Evolutionary conservation across 805 yeast species (phyloP).

Genomic region (Candida suzukii): DNA sequence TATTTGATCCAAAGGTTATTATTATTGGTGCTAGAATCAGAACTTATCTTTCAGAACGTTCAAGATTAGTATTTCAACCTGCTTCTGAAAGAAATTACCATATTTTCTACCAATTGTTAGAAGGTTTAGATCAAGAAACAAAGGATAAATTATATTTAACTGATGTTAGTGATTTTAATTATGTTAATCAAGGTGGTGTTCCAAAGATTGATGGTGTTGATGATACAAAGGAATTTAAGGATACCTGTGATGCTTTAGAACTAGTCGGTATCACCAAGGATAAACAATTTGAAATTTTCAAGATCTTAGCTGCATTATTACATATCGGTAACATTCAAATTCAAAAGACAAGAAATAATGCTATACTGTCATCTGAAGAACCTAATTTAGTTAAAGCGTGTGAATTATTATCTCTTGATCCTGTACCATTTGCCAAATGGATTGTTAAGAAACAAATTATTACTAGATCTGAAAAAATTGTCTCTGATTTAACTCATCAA

Average conservation of each 20-base stretch:
- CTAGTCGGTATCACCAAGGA: conserved; percentile 66
- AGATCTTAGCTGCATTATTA: conserved; percentile 77
- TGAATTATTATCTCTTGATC: conserved; percentile 74
- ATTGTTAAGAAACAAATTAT: conserved; percentile 83
- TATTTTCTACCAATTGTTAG: conserved; percentile 82
- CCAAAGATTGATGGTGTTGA: conserved; percentile 68
- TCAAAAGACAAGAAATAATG: conserved; percentile 77
- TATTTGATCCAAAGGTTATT: conserved; percentile 66
- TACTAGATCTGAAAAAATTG: conserved; percentile 89
- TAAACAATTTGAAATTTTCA: conserved; percentile 63
- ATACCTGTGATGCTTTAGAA: conserved; percentile 68
- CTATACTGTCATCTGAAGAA: conserved; percentile 77
- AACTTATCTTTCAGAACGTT: conserved; percentile 87
- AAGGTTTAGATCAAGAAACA: conserved; percentile 56
- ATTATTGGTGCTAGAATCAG: conserved; percentile 94
- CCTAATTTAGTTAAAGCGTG: conserved; percentile 78
- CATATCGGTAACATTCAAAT: conserved; percentile 91
- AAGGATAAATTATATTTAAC: conserved; percentile 55
- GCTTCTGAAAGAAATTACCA: conserved; percentile 88
- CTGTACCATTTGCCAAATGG: conserved; percentile 79
- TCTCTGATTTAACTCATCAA: conserved; percentile 70
- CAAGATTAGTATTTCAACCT: conserved; percentile 92
- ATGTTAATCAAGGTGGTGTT: conserved; percentile 84
- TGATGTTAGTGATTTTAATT: conserved; percentile 61
- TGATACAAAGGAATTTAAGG: conserved; percentile 70